These are phyloP conservation scores for Mycena floridula DNA, from an alignment of 768 basidiomycete genomes.

Conservation along the genomic window DNA sequence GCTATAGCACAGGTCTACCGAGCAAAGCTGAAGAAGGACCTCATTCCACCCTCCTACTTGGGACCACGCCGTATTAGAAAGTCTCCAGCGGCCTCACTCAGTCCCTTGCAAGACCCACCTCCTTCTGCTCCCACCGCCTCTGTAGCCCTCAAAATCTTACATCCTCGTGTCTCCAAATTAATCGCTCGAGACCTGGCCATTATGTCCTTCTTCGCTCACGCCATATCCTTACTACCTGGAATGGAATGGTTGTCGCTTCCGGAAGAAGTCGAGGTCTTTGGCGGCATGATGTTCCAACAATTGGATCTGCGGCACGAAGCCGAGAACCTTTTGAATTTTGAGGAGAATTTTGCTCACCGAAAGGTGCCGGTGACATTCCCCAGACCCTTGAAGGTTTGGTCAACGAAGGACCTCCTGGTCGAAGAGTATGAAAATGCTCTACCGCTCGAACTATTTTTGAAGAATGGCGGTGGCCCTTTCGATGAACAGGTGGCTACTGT, in stretches of 20 bases:
- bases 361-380: conserved; percentile 87
- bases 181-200: conserved; percentile 90
- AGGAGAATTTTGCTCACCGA: conserved; percentile 76
- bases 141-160: conserved; percentile 94
- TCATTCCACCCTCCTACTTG: conserved; percentile 82
- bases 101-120: conserved; percentile 53
- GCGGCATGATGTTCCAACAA: conserved; percentile 93
- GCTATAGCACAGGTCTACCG: conserved; percentile 99
- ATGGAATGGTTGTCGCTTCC: conserved; percentile 96
- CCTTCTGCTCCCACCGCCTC: conserved; percentile 75
- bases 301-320: conserved; percentile 89
- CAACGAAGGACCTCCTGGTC: conserved; percentile 76
- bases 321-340: conserved; percentile 79
- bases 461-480: conserved; percentile 88
- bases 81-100: conserved; percentile 38
- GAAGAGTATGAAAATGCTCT: conserved; percentile 94
- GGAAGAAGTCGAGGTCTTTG: conserved; percentile 93
- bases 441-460: conserved; percentile 81
- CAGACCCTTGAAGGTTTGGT: conserved; percentile 74
- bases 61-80: conserved; percentile 60
- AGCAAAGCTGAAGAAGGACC: conserved; percentile 75
- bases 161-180: conserved; percentile 76
- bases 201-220: conserved; percentile 87
- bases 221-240: conserved; percentile 76
- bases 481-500: conserved; percentile 86